Evolutionary conservation across 805 yeast genomes (phyloP).

Genomic region (Metschnikowia gelsemii): DNA sequence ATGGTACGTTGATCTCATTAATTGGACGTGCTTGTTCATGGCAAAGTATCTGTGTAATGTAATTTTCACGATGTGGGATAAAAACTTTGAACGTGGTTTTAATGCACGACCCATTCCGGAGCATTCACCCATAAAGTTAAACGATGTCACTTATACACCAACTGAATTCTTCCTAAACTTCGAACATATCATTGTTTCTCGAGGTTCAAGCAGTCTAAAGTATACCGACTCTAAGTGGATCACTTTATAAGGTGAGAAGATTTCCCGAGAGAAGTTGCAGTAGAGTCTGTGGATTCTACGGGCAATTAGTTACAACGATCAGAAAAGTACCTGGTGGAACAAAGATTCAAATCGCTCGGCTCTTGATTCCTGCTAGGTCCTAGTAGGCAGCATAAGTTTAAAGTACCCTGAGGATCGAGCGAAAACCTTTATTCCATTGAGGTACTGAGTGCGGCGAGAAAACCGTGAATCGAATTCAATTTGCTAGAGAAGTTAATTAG

Average conservation of each 20-base stretch:
- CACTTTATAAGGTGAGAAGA: neutral
- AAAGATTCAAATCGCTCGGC: too few species aligned
- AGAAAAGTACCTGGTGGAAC: too few species aligned
- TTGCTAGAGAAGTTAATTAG: too few species aligned
- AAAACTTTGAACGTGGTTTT: constrained; percentile 32
- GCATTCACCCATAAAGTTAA: neutral
- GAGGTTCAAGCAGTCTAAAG: constrained; percentile 1
- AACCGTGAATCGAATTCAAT: too few species aligned
- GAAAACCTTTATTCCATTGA: too few species aligned
- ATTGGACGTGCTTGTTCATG: constrained; percentile 15
- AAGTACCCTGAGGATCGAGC: too few species aligned
- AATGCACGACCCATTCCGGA: constrained; percentile 9
- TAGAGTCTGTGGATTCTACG: too few species aligned
- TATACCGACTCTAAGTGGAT: constrained; percentile 3
- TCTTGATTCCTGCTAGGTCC: too few species aligned
- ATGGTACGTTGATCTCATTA: constrained; percentile 20
- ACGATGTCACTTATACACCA: constrained; percentile 14
- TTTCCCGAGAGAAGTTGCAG: too few species aligned
- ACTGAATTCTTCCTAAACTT: constrained; percentile 8
- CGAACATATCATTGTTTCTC: constrained; percentile 1
- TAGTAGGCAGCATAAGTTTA: too few species aligned
- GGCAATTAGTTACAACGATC: too few species aligned
- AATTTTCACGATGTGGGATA: constrained; percentile 31
- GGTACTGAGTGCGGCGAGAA: too few species aligned
- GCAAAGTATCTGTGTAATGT: constrained; percentile 28